phyloP scores from a whole-genome alignment of 2,329 filamentous ascomycete genomes.

The Zasmidium cellare region DNA sequence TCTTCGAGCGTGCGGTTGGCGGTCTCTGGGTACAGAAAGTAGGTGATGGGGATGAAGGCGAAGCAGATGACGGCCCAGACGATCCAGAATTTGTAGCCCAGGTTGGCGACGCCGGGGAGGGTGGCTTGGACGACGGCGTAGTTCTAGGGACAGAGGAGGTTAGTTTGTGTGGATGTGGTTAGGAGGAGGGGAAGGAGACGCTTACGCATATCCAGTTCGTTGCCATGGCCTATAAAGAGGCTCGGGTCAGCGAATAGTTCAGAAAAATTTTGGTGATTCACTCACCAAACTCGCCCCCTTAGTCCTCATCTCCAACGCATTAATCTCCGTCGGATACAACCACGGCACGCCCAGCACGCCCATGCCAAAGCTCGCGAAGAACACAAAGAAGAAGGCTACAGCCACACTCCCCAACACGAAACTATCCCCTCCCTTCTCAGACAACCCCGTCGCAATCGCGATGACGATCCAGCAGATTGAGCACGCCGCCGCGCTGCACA shows the following conservation, averaged over 20 bases:
- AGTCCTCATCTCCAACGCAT: slow-evolving; percentile 27
- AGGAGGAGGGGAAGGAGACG: too few species aligned
- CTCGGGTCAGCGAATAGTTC: too few species aligned
- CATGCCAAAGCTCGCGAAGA: slow-evolving; percentile 42
- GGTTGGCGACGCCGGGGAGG: slow-evolving; percentile 37
- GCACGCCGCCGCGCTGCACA: slow-evolving; percentile 49
- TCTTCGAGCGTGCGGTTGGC: slow-evolving; percentile 48
- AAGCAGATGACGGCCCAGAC: slow-evolving; percentile 58
- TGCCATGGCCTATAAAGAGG: slow-evolving; percentile 37
- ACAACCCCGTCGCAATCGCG: slow-evolving; percentile 44
- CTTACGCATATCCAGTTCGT: slow-evolving; percentile 52
- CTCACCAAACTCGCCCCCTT: slow-evolving; percentile 24
- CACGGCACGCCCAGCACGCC: slow-evolving; percentile 41
- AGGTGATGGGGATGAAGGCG: slow-evolving; percentile 53
- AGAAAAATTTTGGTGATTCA: too few species aligned
- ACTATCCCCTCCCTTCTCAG: slow-evolving; percentile 42
- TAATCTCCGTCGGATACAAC: slow-evolving; percentile 35
- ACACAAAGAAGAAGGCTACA: slow-evolving; percentile 46
- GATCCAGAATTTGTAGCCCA: slow-evolving; percentile 56
- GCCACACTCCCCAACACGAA: slow-evolving; percentile 50
- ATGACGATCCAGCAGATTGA: slow-evolving; percentile 53
- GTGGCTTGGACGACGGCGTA: slow-evolving; percentile 33
- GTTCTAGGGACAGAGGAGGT: too few species aligned
- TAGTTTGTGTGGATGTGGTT: too few species aligned
- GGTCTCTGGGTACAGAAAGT: slow-evolving; percentile 57